Conservation (phyloP, 805 yeast genomes). For the Nakazawaea anatomiae region DNA sequence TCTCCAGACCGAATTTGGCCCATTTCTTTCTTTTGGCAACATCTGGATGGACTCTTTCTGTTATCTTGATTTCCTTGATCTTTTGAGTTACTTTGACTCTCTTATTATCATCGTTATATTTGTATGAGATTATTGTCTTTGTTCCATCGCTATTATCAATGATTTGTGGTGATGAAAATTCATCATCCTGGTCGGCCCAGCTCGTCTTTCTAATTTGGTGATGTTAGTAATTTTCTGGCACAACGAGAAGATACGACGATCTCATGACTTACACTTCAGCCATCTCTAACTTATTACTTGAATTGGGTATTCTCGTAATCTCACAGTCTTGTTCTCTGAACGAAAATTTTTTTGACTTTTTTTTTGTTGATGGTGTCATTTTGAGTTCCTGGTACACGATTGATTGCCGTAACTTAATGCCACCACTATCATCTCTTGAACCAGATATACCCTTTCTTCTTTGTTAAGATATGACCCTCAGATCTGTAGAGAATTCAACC, state of each 20-base stretch:
- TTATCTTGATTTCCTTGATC: constrained; percentile 68
- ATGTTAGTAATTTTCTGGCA: background rate
- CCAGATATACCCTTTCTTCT: too few relatives aligned
- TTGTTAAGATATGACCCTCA: too few relatives aligned
- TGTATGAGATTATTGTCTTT: constrained; percentile 76
- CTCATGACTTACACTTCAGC: constrained; percentile 4
- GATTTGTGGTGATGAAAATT: constrained; percentile 67
- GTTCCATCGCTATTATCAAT: constrained; percentile 83
- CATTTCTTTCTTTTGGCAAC: constrained; percentile 88
- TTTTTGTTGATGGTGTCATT: background rate
- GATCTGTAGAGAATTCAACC: too few relatives aligned
- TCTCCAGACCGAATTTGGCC: constrained; percentile 84
- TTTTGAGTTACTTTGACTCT: constrained; percentile 85
- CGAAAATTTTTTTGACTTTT: background rate
- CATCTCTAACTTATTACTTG: background rate
- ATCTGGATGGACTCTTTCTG: constrained; percentile 75
- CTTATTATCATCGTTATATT: constrained; percentile 70
- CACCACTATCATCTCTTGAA: too few relatives aligned
- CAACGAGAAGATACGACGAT: background rate
- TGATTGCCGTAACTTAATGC: too few relatives aligned
- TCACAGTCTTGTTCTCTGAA: background rate
- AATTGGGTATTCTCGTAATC: too few relatives aligned
- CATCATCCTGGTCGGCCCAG: constrained; percentile 75
- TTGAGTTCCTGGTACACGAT: background rate
- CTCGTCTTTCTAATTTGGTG: background rate